Base-by-base conservation (phyloP, 164 flowering plant species). In the Kalanchoe fedtschenkoi region DNA sequence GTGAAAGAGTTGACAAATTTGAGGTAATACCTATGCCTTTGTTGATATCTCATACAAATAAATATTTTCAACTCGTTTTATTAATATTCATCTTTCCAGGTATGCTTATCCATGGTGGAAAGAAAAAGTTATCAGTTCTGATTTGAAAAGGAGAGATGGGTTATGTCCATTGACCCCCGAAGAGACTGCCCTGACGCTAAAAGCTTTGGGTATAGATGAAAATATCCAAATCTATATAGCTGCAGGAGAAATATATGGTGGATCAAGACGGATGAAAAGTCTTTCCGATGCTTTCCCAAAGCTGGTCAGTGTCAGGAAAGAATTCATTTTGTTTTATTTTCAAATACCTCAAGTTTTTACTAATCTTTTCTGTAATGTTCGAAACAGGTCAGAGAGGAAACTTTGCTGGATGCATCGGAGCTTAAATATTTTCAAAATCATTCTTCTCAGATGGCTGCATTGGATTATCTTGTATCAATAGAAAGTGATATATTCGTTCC, bases 21-120 rank as follows among this genome's bases (percentile, higher is more conserved):
- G 78, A 78, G 87, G 84, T 80, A 63, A n/a, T 43, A 43, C 21
- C 21, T n/a, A 43, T n/a, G 51, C 19, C 22, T n/a, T 43, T 43
- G 51, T 21, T 43, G 51, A n/a, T 43, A 43, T 43, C 22, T 43
- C 9, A n/a, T n/a, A 21, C 5, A n/a, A n/a, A n/a, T 43, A n/a
- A 43, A 43, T 43, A n/a, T 21, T 43, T 0, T 43, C 6, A 5
- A 19, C 22, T 43, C 22, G n/a, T 41, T 41, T 5, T 41, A 21
- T 43, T 4, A 43, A n/a, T 24, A 3, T 43, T n/a, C 15, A 51
- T 32, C 13, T 43, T 66, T 22, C 29, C 74, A 90, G 97, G 77
- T 90, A 90, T 78, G 90, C 97, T 62, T 87, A 87, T 68, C 97
- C 97, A 0, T 90, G 97, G 97, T 90, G 97, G 97, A 90, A 88